Evolutionary conservation across 73 alveolate species (phyloP), one percentile per base, ranked within the genome.

Genomic region (Breviolum minutum): DNA sequence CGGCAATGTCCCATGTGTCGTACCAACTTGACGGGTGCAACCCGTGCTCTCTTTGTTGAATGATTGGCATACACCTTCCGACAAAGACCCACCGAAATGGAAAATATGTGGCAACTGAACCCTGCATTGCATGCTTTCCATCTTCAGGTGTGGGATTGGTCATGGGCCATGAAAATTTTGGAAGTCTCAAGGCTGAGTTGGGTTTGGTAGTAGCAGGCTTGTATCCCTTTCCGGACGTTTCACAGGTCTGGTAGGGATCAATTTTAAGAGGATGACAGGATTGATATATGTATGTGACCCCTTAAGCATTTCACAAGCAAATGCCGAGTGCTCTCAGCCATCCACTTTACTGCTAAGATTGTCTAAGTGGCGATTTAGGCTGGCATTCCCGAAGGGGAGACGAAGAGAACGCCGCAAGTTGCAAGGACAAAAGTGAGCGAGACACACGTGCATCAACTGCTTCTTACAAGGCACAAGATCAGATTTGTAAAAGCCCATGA

Each of bases 1-100:
- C 91, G 91, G 2, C 91, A 82, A 71, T 82, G 91, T 71, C 91
- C 91, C 20, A 82, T 82, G 91, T 82, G 91, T 60, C 69, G 91
- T 6, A 60, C 24, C 73, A 17, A 48, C 24, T 17, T 82, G 73
- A 54, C 73, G 24, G 71, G 73, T 5, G 91, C 91, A 20, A 82
- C 91, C 26, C 60, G 24, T 32, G 91, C 73, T 9, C 91, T 82
- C 73, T 82, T 82, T 48, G 20, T 82, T 32, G 87, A 14, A 32
- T 79, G 87, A 79, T 6, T 27, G 16, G 62, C 11, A 40, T 2
- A 40, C 54, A 40, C 54, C 54, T 40, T 40, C 54, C 54, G 54
- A 40, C 54, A 40, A 40, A 40, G 54, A 40, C 54, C 54, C 0
- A 3, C 54, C 54, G 54, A 40, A 3, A 3, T 40, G 54, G 54